Conservation (phyloP, 2,329 filamentous ascomycete species). For the Claviceps pusilla region DNA sequence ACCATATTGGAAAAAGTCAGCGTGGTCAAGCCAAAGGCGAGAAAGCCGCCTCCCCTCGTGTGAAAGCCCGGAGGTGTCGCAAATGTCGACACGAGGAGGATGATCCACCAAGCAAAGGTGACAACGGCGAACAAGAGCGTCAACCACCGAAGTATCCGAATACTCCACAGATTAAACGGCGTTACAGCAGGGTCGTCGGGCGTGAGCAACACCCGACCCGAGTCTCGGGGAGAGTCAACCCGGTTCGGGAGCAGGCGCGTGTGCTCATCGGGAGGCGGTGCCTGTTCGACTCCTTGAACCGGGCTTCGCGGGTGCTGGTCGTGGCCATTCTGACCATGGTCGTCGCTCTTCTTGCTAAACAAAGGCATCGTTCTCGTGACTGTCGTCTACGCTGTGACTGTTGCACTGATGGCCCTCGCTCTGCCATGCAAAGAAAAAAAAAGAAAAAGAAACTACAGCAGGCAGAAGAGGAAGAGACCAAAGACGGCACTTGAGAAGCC, state of each 20-base stretch:
- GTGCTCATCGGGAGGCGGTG: constrained; percentile 31
- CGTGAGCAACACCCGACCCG: constrained; percentile 20
- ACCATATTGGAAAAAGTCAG: constrained; percentile 62
- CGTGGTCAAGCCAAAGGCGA: constrained; percentile 70
- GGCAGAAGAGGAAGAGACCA: not conserved
- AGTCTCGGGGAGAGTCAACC: constrained; percentile 38
- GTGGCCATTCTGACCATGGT: constrained; percentile 9
- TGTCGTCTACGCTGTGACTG: not conserved
- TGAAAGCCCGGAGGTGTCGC: constrained; percentile 78
- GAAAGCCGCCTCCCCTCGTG: constrained; percentile 82
- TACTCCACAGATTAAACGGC: constrained; percentile 88
- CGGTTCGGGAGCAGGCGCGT: constrained; percentile 56
- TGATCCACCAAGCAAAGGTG: constrained; percentile 82
- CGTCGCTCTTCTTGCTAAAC: constrained; percentile 15
- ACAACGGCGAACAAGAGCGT: constrained; percentile 61
- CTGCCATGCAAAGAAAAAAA: not conserved
- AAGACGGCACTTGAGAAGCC: not conserved
- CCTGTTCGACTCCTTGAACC: constrained; percentile 13
- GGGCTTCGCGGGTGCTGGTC: constrained; percentile 5
- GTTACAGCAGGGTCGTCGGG: constrained; percentile 45
- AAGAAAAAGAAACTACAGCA: too few species aligned
- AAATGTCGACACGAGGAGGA: constrained; percentile 80
- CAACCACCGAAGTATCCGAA: constrained; percentile 64
- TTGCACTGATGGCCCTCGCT: not conserved
- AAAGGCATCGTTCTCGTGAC: constrained; percentile 18